A percentile compares a stretch with the other conserved stretches of the same genome.
These are phyloP conservation scores for Sungouiozyma intestinalis DNA, from an alignment of 805 yeast species.

Conservation along the genomic window DNA sequence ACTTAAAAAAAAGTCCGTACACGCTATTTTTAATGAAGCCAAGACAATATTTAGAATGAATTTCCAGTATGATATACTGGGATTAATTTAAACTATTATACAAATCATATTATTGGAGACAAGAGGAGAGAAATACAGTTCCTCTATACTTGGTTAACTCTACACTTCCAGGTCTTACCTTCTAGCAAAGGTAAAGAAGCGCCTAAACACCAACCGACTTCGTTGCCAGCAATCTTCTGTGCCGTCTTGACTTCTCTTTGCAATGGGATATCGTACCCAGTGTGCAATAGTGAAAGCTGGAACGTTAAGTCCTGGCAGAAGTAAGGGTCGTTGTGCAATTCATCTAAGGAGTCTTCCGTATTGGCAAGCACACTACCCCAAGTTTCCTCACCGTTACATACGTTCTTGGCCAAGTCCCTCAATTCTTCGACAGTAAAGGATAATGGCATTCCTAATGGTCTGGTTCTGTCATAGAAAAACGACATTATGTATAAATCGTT, in stretches of 20 bases:
- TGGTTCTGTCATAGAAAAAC: conserved; percentile 88
- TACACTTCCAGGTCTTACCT: conserved; percentile 61
- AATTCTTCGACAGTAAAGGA: conserved; percentile 81
- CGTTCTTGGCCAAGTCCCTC: conserved; percentile 67
- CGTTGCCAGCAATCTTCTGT: conserved; percentile 76
- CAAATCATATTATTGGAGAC: not conserved
- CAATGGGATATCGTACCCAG: conserved; percentile 94
- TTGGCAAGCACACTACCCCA: conserved; percentile 64
- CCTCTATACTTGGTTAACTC: conserved; percentile 4
- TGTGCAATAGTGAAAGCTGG: conserved; percentile 81
- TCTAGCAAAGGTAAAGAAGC: conserved; percentile 89
- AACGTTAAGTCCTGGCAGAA: conserved; percentile 92
- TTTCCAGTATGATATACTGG: not conserved
- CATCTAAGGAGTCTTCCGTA: conserved; percentile 54
- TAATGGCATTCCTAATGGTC: conserved; percentile 89
- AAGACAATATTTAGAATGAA: too few relatives aligned
- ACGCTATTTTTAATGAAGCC: too few relatives aligned
- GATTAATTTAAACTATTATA: not conserved
- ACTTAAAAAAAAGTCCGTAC: too few relatives aligned
- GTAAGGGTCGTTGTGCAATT: conserved; percentile 68
- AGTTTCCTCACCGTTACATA: conserved; percentile 70
- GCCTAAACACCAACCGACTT: conserved; percentile 98
- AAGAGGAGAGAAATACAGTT: not conserved
- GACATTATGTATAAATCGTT: conserved; percentile 86
- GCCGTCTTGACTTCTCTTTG: conserved; percentile 88